Conservation (phyloP, 257 asterid genomes). For the Parsonsia alboflavescens region DNA sequence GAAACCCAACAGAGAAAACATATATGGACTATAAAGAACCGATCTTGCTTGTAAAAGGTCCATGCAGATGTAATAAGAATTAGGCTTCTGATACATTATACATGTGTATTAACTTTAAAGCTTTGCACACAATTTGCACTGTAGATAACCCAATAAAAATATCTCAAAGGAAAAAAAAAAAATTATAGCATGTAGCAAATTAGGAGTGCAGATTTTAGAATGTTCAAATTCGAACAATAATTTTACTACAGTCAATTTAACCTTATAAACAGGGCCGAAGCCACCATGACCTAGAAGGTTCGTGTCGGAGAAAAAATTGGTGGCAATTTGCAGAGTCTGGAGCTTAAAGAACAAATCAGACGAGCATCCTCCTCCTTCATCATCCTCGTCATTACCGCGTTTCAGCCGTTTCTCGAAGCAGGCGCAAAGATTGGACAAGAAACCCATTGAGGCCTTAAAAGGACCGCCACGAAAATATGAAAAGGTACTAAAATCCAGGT, state of each 20-base stretch:
- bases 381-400: slow-evolving; percentile 21
- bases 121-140: no score
- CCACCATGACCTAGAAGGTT: slow-evolving; percentile 86
- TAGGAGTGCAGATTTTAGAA: not conserved
- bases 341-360: slow-evolving; percentile 53
- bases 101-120: no score
- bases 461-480: slow-evolving; percentile 9
- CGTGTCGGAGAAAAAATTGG: slow-evolving; percentile 71
- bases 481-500: slow-evolving; percentile 1
- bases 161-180: not conserved
- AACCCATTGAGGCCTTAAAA: slow-evolving; percentile 39
- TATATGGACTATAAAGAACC: no score
- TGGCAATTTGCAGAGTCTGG: slow-evolving; percentile 60
- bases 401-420: slow-evolving; percentile 39
- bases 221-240: not conserved
- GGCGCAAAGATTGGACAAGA: slow-evolving; percentile 33
- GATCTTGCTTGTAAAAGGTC: no score
- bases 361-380: slow-evolving; percentile 33
- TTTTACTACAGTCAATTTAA: not conserved
- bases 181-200: not conserved
- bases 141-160: not conserved
- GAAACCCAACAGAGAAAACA: no score
- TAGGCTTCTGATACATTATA: no score
- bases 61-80: no score
- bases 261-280: slow-evolving; percentile 82